phyloP scores from a whole-genome alignment of 768 basidiomycete species.

The Paxillus rubicundulus region DNA sequence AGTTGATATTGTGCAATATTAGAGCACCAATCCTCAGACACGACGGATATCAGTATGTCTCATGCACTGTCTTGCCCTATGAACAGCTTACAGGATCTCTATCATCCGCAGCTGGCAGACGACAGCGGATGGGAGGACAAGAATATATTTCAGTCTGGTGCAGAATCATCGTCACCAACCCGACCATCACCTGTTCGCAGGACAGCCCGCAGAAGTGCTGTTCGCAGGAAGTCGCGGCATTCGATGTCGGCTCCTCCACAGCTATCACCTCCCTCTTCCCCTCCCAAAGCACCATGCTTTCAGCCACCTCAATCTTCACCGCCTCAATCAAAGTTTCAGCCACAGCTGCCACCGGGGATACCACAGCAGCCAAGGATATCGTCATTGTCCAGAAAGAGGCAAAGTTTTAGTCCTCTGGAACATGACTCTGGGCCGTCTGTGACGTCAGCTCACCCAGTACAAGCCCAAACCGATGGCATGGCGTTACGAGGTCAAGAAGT shows the following conservation, averaged over 20 bases:
- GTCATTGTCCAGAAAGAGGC: conserved; percentile 14
- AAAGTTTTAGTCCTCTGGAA: conserved; percentile 12
- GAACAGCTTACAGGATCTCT: conserved; percentile 1
- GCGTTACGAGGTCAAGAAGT: not conserved
- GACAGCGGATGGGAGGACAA: conserved; percentile 91
- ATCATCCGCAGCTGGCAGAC: conserved; percentile 38
- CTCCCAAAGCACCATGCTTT: conserved; percentile 28
- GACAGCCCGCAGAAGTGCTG: conserved; percentile 38
- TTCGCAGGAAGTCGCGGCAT: conserved; percentile 56
- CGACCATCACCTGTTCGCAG: conserved; percentile 58
- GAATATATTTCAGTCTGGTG: conserved; percentile 88
- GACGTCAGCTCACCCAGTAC: conserved; percentile 10
- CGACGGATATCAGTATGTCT: conserved; percentile 55
- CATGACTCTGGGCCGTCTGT: conserved; percentile 19
- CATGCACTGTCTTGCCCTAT: conserved; percentile 14
- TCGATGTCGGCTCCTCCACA: conserved; percentile 73
- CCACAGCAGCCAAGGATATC: conserved; percentile 29
- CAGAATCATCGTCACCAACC: conserved; percentile 77
- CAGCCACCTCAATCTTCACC: conserved; percentile 38
- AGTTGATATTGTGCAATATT: conserved; percentile 32
- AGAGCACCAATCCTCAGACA: conserved; percentile 49
- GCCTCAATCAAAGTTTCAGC: conserved; percentile 56
- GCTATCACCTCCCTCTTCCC: conserved; percentile 42
- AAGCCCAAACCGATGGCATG: conserved; percentile 2
- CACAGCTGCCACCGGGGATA: conserved; percentile 43